Evolutionary conservation across 2,329 filamentous ascomycete species (phyloP).

Genomic region (Teratosphaeriaceae sp.): DNA sequence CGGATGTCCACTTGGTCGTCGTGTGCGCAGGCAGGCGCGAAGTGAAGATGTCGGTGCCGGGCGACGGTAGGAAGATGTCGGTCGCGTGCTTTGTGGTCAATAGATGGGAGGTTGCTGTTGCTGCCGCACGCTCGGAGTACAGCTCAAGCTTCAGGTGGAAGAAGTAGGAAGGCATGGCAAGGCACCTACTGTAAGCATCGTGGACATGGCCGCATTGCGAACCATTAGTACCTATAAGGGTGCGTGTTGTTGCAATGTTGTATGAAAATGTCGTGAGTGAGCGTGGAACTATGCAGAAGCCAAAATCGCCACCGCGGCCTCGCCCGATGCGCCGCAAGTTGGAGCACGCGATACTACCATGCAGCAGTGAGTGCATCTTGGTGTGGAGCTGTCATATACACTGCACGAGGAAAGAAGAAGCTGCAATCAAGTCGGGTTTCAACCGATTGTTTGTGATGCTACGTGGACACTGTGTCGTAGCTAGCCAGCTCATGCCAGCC

Average conservation of each 20-base stretch:
- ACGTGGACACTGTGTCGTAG: constrained; percentile 1
- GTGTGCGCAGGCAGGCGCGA: constrained; percentile 37
- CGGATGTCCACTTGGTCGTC: constrained; percentile 30
- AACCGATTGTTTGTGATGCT: constrained; percentile 3
- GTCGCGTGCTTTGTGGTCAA: constrained; percentile 5
- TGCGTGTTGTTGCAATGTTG: no score
- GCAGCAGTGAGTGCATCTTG: not conserved
- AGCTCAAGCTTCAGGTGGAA: constrained; percentile 58
- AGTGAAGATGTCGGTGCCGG: constrained; percentile 40
- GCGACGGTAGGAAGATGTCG: constrained; percentile 33
- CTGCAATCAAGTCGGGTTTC: not conserved
- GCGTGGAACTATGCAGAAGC: no score
- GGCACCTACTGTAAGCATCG: constrained; percentile 24
- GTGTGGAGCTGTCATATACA: not conserved
- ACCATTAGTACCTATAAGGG: no score
- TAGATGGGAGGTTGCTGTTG: constrained; percentile 8
- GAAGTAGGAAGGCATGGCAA: constrained; percentile 59
- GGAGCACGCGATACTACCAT: no score
- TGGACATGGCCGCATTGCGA: no score
- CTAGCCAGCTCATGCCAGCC: not conserved
- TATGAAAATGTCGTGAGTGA: no score
- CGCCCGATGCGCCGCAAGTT: no score
- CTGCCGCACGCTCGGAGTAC: constrained; percentile 33
- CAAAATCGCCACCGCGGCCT: no score
- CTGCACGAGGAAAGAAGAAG: not conserved